These are phyloP conservation scores for Colletotrichum acutatum DNA, from an alignment of 2,329 filamentous ascomycete genomes.

Conservation along the genomic window DNA sequence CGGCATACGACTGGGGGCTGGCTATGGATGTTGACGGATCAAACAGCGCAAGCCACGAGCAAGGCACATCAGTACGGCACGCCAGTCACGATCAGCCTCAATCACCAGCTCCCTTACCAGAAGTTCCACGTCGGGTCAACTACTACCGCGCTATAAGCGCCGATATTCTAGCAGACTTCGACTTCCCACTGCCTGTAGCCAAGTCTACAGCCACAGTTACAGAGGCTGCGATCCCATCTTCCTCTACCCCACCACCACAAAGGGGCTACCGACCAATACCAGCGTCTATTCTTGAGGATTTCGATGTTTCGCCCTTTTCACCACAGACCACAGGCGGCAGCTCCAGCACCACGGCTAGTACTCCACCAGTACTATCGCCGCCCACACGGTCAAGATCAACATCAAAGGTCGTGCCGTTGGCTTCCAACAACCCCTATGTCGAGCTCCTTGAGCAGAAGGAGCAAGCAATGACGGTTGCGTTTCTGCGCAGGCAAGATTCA, in stretches of 20 bases:
- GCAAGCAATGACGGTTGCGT: constrained; percentile 43
- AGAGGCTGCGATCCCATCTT: not conserved
- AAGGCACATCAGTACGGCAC: not conserved
- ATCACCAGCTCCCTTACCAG: not conserved
- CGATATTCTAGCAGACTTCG: constrained; percentile 33
- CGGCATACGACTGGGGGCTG: constrained; percentile 43
- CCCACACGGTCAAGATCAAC: constrained; percentile 18
- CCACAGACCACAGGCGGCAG: constrained; percentile 16
- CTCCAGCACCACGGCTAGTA: constrained; percentile 26
- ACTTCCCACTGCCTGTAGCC: constrained; percentile 6
- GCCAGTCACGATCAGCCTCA: not conserved
- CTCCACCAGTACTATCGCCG: constrained; percentile 36
- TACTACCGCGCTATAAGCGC: constrained; percentile 32
- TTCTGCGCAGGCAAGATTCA: constrained; percentile 43
- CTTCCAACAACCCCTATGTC: constrained; percentile 43
- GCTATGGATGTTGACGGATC: constrained; percentile 32
- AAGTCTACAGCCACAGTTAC: not conserved
- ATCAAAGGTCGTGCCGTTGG: not conserved
- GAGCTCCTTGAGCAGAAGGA: constrained; percentile 45
- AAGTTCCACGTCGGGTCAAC: not conserved
- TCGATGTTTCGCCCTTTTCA: constrained; percentile 24
- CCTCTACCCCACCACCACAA: not conserved
- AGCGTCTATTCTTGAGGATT: constrained; percentile 34
- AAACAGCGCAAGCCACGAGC: not conserved
- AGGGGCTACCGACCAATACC: constrained; percentile 28